Percentiles rank a stretch among this genome's conserved stretches.
Evolutionary conservation across 352 stramenopile species (phyloP).

Genomic region (Pythium guiyangense): DNA sequence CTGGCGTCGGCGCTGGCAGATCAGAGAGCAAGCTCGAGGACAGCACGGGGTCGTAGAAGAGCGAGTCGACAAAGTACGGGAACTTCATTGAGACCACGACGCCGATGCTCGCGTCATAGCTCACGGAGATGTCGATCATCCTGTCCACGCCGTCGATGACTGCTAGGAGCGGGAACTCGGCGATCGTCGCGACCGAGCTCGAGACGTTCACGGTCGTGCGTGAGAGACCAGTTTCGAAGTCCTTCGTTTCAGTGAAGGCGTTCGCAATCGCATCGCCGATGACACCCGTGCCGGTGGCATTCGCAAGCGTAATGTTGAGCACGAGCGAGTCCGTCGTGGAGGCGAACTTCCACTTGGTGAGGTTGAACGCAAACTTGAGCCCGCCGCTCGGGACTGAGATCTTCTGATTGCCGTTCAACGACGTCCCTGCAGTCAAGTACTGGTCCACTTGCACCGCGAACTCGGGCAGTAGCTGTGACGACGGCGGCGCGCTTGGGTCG

Average conservation of each 20-base stretch:
- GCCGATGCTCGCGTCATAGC: conserved; percentile 1
- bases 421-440: conserved; percentile 6
- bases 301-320: conserved; percentile 17
- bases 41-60: too few species aligned
- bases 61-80: conserved; percentile 4
- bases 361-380: conserved; percentile 22
- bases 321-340: conserved; percentile 8
- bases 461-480: not conserved
- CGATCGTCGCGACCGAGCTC: conserved; percentile 3
- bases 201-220: conserved; percentile 5
- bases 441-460: conserved; percentile 18
- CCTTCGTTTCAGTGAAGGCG: not conserved
- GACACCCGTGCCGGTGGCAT: not conserved
- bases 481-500: not conserved
- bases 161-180: conserved; percentile 16
- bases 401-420: conserved; percentile 9
- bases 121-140: conserved; percentile 3
- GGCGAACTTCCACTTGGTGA: conserved; percentile 16
- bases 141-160: conserved; percentile 11
- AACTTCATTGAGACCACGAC: conserved; percentile 13
- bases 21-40: too few species aligned
- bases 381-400: conserved; percentile 12
- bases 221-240: not conserved
- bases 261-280: not conserved
- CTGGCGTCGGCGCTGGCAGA: too few species aligned